Evolutionary conservation across 2,329 filamentous ascomycete genomes (phyloP).

Genomic region (Botrytis hyacinthi): DNA sequence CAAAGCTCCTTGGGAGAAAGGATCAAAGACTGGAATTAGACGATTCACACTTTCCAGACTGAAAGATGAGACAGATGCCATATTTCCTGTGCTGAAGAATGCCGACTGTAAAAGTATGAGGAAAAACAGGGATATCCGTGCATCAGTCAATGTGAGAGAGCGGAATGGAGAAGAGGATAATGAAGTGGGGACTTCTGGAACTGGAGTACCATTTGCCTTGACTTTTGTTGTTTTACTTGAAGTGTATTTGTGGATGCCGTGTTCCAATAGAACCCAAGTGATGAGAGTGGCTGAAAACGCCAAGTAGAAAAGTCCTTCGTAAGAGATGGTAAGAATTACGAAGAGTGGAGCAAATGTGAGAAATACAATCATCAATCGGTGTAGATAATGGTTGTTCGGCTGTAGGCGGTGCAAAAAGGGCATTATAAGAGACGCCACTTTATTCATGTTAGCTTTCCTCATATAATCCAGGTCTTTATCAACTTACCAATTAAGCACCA

Average conservation of each 20-base stretch:
- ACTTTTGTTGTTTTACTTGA: conserved; percentile 26
- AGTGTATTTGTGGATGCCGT: conserved; percentile 61
- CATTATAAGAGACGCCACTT: conserved; percentile 71
- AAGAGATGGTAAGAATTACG: conserved; percentile 94
- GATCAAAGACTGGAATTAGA: conserved; percentile 88
- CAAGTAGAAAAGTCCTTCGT: conserved; percentile 94
- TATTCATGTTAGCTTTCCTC: conserved; percentile 6
- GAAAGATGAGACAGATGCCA: conserved; percentile 91
- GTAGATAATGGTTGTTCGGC: conserved; percentile 84
- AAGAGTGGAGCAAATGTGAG: conserved; percentile 90
- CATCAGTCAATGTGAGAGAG: conserved; percentile 75
- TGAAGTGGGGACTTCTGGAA: conserved; percentile 28
- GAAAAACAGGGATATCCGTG: conserved; percentile 89
- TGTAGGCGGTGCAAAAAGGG: conserved; percentile 79
- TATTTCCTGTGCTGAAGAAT: conserved; percentile 96
- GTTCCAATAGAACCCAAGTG: conserved; percentile 89
- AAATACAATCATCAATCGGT: conserved; percentile 85
- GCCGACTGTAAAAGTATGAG: conserved; percentile 91
- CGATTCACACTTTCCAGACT: conserved; percentile 86
- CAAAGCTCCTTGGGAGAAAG: conserved; percentile 85
- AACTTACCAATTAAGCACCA: conserved; percentile 72
- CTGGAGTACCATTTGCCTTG: conserved; percentile 26
- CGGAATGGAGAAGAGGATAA: conserved; percentile 46
- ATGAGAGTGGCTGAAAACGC: conserved; percentile 80
- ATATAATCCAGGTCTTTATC: conserved; percentile 21